Conservation (phyloP, 306 rosid genomes). For the Abrus pulchellus region DNA sequence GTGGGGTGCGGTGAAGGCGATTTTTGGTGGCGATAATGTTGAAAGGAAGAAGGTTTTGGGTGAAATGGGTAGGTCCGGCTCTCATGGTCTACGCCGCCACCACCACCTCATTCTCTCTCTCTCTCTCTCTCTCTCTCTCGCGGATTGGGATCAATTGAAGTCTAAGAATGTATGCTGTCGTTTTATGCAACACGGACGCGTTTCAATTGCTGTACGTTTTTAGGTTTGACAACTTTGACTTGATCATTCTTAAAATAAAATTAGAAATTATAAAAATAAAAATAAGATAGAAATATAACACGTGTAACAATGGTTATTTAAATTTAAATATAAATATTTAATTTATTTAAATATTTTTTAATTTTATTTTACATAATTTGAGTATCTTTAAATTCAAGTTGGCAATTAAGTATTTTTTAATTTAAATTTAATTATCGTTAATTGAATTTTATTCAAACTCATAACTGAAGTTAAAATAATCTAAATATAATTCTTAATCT, state of each 20-base stretch:
- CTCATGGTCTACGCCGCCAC: slow-evolving; percentile 45
- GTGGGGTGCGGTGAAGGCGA: slow-evolving; percentile 35
- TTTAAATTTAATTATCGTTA: no score
- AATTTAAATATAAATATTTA: no score
- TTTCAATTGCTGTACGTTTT: not conserved
- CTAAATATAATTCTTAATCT: no score
- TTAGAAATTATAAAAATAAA: no score
- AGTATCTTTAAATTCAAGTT: no score
- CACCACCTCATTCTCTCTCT: slow-evolving; percentile 40
- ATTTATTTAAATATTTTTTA: no score
- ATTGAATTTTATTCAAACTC: no score
- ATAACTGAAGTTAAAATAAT: no score
- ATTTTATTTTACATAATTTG: no score
- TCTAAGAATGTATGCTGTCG: not conserved
- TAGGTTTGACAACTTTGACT: not conserved
- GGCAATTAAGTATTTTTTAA: no score
- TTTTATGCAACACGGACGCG: not conserved
- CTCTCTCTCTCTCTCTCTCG: not conserved
- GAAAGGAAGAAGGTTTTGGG: slow-evolving; percentile 42
- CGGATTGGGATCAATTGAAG: not conserved
- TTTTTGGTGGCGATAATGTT: slow-evolving; percentile 16
- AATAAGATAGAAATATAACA: no score
- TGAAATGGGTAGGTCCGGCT: slow-evolving; percentile 11
- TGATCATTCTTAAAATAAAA: not conserved
- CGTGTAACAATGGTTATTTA: no score